Conservation (phyloP, 108 stramenopile species). For the Cylindrotheca fusiformis region DNA sequence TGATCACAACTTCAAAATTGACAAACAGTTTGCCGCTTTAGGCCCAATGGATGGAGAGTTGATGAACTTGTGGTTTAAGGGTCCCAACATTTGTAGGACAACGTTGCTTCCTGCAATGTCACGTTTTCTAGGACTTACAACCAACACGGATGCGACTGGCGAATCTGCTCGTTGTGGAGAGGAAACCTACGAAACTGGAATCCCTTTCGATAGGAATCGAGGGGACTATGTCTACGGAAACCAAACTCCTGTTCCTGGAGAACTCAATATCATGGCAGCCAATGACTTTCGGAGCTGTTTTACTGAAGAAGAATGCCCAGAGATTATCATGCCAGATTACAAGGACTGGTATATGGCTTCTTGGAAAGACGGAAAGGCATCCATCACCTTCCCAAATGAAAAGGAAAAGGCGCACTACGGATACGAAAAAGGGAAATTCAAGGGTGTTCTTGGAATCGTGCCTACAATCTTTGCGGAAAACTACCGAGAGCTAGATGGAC, state of each 20-base stretch:
- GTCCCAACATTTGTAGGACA: constrained; percentile 36
- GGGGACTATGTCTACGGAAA: background rate
- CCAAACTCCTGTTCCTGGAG: background rate
- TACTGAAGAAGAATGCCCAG: background rate
- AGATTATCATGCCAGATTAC: constrained; percentile 32
- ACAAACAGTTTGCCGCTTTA: background rate
- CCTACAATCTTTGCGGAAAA: too few species aligned
- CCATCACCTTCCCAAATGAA: constrained; percentile 42
- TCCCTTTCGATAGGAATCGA: background rate
- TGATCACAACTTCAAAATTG: background rate
- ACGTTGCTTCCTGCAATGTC: constrained; percentile 34
- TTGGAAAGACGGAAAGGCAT: constrained; percentile 20
- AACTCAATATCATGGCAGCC: background rate
- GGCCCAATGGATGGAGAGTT: too few species aligned
- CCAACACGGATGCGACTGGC: constrained; percentile 23
- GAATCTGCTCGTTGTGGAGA: constrained; percentile 3
- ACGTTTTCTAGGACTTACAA: constrained; percentile 37
- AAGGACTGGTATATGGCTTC: constrained; percentile 40
- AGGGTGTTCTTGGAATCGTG: constrained; percentile 31
- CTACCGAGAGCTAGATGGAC: too few species aligned
- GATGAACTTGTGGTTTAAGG: background rate
- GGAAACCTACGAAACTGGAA: constrained; percentile 26
- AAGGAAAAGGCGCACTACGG: constrained; percentile 22
- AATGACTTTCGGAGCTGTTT: background rate
- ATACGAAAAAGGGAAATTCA: constrained; percentile 15